Percentiles rank a stretch among this genome's conserved stretches.
Conservation (phyloP, 192 early-diverging fungal genomes). For the Mortierella hygrophila region DNA sequence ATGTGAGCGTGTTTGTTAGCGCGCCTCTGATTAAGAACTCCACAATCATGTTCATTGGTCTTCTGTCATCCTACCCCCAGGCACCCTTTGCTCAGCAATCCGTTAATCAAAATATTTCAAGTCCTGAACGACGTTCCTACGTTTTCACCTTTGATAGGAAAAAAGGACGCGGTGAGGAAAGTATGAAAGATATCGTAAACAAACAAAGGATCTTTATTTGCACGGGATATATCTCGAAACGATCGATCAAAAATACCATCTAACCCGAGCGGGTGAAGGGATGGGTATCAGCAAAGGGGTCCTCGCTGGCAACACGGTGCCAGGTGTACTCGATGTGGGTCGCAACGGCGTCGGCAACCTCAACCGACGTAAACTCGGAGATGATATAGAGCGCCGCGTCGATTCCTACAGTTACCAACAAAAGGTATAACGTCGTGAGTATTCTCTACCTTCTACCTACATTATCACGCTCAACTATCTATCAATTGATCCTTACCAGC, state of each 20-base stretch:
- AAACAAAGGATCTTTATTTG: no score
- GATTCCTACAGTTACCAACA: conserved; percentile 13
- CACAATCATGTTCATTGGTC: no score
- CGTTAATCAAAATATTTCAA: no score
- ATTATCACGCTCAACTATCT: not conserved
- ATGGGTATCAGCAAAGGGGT: conserved; percentile 51
- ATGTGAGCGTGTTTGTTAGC: no score
- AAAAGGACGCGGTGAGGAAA: no score
- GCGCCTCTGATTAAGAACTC: no score
- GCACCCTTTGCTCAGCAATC: no score
- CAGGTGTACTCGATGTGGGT: conserved; percentile 48
- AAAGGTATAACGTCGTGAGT: not conserved
- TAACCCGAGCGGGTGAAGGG: conserved; percentile 36
- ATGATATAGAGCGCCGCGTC: conserved; percentile 44
- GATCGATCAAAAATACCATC: not conserved
- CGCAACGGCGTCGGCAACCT: conserved; percentile 28
- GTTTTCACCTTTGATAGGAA: no score
- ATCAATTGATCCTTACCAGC: conserved; percentile 34
- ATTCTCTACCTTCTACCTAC: not conserved
- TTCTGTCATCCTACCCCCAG: no score
- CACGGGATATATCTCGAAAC: not conserved
- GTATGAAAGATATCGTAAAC: no score
- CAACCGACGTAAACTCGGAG: conserved; percentile 25
- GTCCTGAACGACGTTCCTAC: no score
- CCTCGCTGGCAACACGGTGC: conserved; percentile 37